A percentile compares a stretch with the other conserved stretches of the same genome.
These are phyloP conservation scores for Neurospora crassa DNA, from an alignment of 2,329 filamentous ascomycete species.

Conservation along the genomic window DNA sequence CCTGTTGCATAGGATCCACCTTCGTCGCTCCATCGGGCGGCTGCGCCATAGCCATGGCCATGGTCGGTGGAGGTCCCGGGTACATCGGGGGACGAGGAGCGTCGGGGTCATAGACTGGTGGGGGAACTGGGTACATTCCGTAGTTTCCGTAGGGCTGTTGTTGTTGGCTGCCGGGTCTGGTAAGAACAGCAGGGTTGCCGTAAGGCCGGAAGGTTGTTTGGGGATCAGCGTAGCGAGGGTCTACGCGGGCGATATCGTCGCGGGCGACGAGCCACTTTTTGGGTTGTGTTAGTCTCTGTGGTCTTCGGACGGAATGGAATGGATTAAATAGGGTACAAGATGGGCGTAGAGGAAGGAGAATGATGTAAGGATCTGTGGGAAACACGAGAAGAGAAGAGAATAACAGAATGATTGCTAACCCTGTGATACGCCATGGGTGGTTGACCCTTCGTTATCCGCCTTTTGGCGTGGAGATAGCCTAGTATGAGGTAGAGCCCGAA, in stretches of 20 bases:
- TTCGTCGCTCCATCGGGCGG: constrained; percentile 36
- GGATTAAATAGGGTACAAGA: background rate
- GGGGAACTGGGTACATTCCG: constrained; percentile 44
- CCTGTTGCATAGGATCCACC: constrained; percentile 40
- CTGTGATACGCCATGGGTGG: constrained; percentile 61
- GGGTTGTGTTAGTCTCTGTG: constrained; percentile 2
- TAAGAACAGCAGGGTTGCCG: background rate
- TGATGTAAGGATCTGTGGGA: background rate
- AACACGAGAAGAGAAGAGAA: background rate
- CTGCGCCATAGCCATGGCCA: background rate
- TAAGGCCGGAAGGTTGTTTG: constrained; percentile 32
- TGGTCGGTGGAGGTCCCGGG: constrained; percentile 28
- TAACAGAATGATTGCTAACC: constrained; percentile 30
- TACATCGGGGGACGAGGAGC: constrained; percentile 44
- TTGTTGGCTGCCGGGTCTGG: constrained; percentile 17
- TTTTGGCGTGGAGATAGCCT: constrained; percentile 62
- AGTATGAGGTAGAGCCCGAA: constrained; percentile 54
- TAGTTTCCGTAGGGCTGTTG: constrained; percentile 36
- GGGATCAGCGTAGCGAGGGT: constrained; percentile 39
- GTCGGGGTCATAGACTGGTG: constrained; percentile 49
- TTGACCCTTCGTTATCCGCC: constrained; percentile 54
- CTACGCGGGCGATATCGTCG: constrained; percentile 34
- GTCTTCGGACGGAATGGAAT: background rate
- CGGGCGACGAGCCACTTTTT: constrained; percentile 43
- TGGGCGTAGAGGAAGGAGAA: background rate